phyloP scores from a whole-genome alignment of 2,329 filamentous ascomycete genomes.

The Curvularia sp. region DNA sequence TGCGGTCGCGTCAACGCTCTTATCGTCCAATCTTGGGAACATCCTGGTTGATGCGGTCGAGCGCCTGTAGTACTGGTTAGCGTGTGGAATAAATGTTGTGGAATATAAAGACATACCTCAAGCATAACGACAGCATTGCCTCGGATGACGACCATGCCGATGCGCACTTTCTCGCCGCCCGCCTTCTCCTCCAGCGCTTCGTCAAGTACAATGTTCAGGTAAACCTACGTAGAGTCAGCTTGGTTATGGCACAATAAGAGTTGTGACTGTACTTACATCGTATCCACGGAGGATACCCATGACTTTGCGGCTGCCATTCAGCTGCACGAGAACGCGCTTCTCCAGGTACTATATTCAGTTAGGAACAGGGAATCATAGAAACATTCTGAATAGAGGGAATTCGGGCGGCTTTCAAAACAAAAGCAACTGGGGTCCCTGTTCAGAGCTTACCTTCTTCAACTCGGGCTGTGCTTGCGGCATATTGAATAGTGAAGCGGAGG shows the following conservation, averaged over 20 bases:
- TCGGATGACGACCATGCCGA: constrained; percentile 96
- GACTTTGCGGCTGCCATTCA: constrained; percentile 97
- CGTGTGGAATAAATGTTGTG: background rate
- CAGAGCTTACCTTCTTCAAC: constrained; percentile 83
- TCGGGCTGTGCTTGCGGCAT: constrained; percentile 99
- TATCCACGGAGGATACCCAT: constrained; percentile 94
- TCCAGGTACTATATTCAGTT: constrained; percentile 81
- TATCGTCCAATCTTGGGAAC: constrained; percentile 45
- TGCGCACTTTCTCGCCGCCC: constrained; percentile 84
- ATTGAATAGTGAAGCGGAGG: constrained; percentile 49
- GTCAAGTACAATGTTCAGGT: constrained; percentile 97
- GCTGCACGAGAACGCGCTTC: constrained; percentile 96
- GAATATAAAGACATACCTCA: constrained; percentile 62
- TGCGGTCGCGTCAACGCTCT: constrained; percentile 8
- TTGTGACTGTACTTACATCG: constrained; percentile 70
- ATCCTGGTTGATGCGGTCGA: constrained; percentile 49
- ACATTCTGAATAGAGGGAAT: background rate
- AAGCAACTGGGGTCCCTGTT: background rate
- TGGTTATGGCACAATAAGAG: background rate
- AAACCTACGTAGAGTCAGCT: constrained; percentile 68
- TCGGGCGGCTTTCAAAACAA: background rate
- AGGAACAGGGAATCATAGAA: constrained; percentile 17
- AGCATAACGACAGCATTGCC: constrained; percentile 99
- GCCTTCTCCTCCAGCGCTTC: constrained; percentile 95
- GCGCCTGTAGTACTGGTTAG: constrained; percentile 33